Percentiles rank a stretch among this genome's conserved stretches.
Evolutionary conservation across 176 grass and related monocot genomes (phyloP).

Genomic region (Paspalum notatum): DNA sequence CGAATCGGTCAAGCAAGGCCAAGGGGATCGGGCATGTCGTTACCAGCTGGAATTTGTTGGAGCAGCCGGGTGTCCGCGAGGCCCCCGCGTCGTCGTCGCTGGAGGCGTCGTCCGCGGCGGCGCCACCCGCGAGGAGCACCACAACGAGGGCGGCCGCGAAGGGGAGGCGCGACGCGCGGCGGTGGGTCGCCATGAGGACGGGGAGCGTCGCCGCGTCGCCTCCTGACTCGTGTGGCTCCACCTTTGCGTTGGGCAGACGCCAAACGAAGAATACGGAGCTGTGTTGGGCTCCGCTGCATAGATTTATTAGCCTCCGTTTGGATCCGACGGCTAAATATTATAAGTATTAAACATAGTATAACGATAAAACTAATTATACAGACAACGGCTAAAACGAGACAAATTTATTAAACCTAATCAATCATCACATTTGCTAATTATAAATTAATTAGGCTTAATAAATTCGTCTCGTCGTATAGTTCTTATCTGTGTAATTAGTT

Average conservation of each 20-base stretch:
- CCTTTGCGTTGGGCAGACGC: conserved; percentile 17
- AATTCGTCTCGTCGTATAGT: no score
- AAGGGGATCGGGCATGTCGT: conserved; percentile 13
- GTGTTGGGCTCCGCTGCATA: no score
- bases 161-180: neutral
- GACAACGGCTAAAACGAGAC: no score
- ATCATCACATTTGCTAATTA: no score
- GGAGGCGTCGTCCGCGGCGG: conserved; percentile 68
- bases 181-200: conserved; percentile 32
- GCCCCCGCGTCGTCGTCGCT: conserved; percentile 58
- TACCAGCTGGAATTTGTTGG: conserved; percentile 97
- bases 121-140: conserved; percentile 37
- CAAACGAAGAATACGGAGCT: no score
- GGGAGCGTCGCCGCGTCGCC: neutral
- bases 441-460: no score
- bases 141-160: conserved; percentile 1
- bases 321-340: no score
- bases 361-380: no score
- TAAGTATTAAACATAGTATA: no score
- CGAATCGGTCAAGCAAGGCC: conserved; percentile 17
- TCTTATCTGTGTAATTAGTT: no score
- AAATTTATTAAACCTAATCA: no score
- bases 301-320: no score
- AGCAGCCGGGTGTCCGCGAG: conserved; percentile 67
- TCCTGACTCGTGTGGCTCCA: neutral